These are phyloP conservation scores for Prototheca wickerhamii DNA, from an alignment of 163 green algal genomes.

Conservation along the genomic window DNA sequence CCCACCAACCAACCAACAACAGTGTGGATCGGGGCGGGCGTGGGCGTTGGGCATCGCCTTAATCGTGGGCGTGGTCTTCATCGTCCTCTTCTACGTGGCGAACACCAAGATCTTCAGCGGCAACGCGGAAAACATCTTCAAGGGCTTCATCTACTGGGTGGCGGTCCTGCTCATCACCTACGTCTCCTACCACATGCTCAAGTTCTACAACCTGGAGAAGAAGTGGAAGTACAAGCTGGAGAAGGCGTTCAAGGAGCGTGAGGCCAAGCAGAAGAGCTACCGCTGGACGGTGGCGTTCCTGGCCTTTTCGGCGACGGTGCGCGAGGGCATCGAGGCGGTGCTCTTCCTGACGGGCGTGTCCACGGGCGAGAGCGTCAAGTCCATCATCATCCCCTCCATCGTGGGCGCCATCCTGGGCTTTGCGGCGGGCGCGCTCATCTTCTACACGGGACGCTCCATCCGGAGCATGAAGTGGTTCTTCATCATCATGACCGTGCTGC, in stretches of 20 bases:
- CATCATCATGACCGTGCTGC: constrained; percentile 27
- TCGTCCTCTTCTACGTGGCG: constrained; percentile 40
- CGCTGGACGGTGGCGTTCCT: constrained; percentile 40
- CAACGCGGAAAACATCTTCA: constrained; percentile 34
- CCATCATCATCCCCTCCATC: constrained; percentile 37
- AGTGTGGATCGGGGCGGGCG: constrained; percentile 40
- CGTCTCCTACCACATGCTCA: constrained; percentile 32
- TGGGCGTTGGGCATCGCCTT: constrained; percentile 28
- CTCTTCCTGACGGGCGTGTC: constrained; percentile 43
- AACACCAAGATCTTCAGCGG: constrained; percentile 18
- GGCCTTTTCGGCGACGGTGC: constrained; percentile 31
- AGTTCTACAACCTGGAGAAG: constrained; percentile 43
- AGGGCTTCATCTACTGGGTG: constrained; percentile 26
- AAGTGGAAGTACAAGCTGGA: constrained; percentile 48
- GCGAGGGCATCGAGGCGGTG: constrained; percentile 46
- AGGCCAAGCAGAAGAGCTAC: constrained; percentile 1
- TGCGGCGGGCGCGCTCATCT: constrained; percentile 28
- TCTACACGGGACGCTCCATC: constrained; percentile 40
- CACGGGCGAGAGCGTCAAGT: constrained; percentile 10
- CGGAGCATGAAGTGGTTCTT: constrained; percentile 48
- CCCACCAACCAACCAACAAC: too few relatives aligned
- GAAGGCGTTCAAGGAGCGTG: background rate
- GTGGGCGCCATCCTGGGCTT: constrained; percentile 37
- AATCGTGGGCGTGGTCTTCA: constrained; percentile 39
- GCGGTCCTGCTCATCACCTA: constrained; percentile 23